Base-by-base conservation (phyloP, 371 early-diverging fungal species). In the Rhizopus stolonifer region DNA sequence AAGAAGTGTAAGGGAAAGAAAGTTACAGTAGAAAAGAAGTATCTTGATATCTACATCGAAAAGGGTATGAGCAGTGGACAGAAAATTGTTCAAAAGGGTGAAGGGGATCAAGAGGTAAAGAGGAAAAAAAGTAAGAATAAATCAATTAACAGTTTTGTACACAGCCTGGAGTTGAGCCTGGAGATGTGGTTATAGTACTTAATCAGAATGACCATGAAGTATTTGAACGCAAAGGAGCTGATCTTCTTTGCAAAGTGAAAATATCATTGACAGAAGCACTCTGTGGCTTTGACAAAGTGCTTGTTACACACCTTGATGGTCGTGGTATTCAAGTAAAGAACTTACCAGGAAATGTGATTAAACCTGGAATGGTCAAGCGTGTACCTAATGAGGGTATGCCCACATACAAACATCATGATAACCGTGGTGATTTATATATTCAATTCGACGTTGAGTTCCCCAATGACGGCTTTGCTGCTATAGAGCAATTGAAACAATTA, bases 351-450 rank as follows among this genome's bases (percentile, higher is more conserved):
- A 87, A 90, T 63, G 87, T 90, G 23, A 94, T 99, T 68, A 87
- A 85, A 65, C 98, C 96, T 19, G 86, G 84, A 24, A 89, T 89
- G 62, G 74, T 88, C 45, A 96, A 95, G 79, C 80, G 81, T 56
- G 86, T 97, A 58, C 71, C 66, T 46, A 82, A 86, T 57, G 95
- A 98, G 75, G 99, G 99, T 50, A 96, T 99, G 96, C 99, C 99
- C 36, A 85, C 81, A 55, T 89, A 85, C 77, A 86, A 84, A 63
- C 81, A 89, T 21, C 93, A 93, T 46, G 92, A 91, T 63, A 84
- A 87, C 61, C 84, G 85, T 64, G 99, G 99, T 47, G 90, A 94
- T 77, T 77, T 99, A 21, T 93, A 87, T 71, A 69, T 98, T 63
- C 83, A 86, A 51, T 99, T 99, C 68, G 90, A 91, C 32, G 82